Percentiles rank a stretch among this genome's conserved stretches.
These are phyloP conservation scores for Discostella stelligera DNA, from an alignment of 352 stramenopile species.

Conservation along the genomic window DNA sequence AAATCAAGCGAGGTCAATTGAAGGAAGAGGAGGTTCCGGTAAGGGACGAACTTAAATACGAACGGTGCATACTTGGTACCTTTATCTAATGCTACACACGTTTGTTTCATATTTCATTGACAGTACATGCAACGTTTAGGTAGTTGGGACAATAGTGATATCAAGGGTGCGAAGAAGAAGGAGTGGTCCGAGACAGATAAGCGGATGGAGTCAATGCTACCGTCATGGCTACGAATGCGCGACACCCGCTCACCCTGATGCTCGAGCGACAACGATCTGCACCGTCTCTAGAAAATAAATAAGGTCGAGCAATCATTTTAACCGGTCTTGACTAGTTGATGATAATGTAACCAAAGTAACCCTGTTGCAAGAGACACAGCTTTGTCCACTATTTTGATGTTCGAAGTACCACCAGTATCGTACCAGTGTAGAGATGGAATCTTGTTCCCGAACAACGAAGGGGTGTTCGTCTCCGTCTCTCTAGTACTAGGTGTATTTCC, in stretches of 20 bases:
- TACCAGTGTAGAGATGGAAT: too few species aligned
- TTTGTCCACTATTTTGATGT: too few species aligned
- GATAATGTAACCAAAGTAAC: too few species aligned
- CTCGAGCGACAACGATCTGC: too few species aligned
- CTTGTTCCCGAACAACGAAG: too few species aligned
- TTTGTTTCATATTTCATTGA: slow-evolving; percentile 15
- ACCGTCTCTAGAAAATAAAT: too few species aligned
- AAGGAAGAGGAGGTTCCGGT: slow-evolving; percentile 43
- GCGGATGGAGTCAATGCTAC: slow-evolving; percentile 6
- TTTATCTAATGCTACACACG: background rate
- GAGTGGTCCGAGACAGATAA: slow-evolving; percentile 43
- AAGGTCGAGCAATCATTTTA: too few species aligned
- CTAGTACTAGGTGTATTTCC: background rate
- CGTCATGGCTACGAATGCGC: slow-evolving; percentile 9
- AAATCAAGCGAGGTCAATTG: slow-evolving; percentile 21
- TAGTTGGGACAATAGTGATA: slow-evolving; percentile 25
- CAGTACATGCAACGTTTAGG: slow-evolving; percentile 43
- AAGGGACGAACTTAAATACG: slow-evolving; percentile 2
- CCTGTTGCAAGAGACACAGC: too few species aligned
- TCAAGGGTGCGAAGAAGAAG: slow-evolving; percentile 42
- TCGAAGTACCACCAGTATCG: too few species aligned
- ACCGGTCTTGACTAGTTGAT: too few species aligned
- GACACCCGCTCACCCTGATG: slow-evolving; percentile 1
- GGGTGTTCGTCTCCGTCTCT: too few species aligned
- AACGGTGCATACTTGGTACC: background rate